Base-by-base conservation (phyloP, 306 rosid species). In the Prunus salicina region DNA sequence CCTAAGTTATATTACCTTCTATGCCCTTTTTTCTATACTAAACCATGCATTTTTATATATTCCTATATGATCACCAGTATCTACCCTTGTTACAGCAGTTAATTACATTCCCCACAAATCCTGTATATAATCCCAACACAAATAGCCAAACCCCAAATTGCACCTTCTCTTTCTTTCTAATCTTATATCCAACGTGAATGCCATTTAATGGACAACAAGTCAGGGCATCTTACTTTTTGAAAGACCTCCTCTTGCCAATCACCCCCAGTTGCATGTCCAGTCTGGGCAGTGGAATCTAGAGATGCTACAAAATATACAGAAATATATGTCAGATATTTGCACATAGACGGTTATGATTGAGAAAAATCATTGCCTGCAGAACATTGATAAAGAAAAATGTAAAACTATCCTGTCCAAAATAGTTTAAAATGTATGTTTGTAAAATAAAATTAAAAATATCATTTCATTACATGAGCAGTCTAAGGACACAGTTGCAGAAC, bases 171-270 rank as follows among this genome's bases (percentile, higher is more conserved):
- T 68, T 69, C 22, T 24, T 25, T 24, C 12, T 25, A 10, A 28
- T 50, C 60, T 8, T 49, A 38, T 55, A 16, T 72, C 20, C 10
- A 8, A 55, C 7, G 15, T 10, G 34, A 60, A 20, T 22, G 19
- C 12, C 57, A 71, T n/a, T 38, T 15, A 30, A 56, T 3, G 10
- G 52, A 24, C 61, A 76, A 62, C 13, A 24, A 60, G 58, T 49
- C 30, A 15, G 30, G 68, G 65, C 71, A 45, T 18, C 41, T 79
- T 81, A 91, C 97, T 91, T 84, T 89, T 78, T 89, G 92, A 86
- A 80, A 85, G 62, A 78, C 69, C 72, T 86, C 97, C 85, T 89
- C 95, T 85, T 83, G 93, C 95, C 91, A 88, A 79, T 91, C 89
- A 69, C 66, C 83, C 32, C 87, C 91, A 82, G 74, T 82, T 78